Conservation (phyloP, 495 filamentous ascomycete genomes). For the Neurospora discreta region DNA sequence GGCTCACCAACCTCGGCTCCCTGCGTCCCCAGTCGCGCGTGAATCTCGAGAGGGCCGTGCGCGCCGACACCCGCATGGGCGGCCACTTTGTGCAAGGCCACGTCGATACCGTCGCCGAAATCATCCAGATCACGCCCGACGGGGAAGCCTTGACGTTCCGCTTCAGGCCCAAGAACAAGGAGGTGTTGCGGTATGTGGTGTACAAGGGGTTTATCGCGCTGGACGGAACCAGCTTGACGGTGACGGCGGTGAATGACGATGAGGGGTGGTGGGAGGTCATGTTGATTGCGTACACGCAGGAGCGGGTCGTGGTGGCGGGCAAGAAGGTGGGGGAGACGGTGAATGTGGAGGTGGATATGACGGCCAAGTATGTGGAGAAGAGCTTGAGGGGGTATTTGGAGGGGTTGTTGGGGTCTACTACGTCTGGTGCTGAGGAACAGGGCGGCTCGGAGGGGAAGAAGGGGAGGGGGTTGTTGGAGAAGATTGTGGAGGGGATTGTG, state of each 20-base stretch:
- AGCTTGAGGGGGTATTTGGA: slow-evolving; percentile 62
- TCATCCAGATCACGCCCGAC: slow-evolving; percentile 59
- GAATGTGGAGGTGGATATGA: slow-evolving; percentile 96
- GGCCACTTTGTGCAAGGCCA: slow-evolving; percentile 85
- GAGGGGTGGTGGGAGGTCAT: slow-evolving; percentile 84
- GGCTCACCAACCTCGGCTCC: slow-evolving; percentile 82
- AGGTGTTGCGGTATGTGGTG: slow-evolving; percentile 72
- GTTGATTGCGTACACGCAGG: slow-evolving; percentile 97
- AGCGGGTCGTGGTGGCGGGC: slow-evolving; percentile 69
- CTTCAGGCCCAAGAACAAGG: slow-evolving; percentile 56
- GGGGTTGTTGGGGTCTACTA: slow-evolving; percentile 13
- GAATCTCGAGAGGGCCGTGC: slow-evolving; percentile 90
- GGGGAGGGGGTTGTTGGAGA: slow-evolving; percentile 58
- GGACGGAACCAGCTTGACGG: slow-evolving; percentile 92
- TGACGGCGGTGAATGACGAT: slow-evolving; percentile 66
- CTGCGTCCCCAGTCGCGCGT: slow-evolving; percentile 46
- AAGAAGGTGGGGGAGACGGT: slow-evolving; percentile 80
- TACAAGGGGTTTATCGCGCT: slow-evolving; percentile 95
- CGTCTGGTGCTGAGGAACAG: no score
- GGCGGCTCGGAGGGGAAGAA: slow-evolving; percentile 19
- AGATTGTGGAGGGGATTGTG: slow-evolving; percentile 70
- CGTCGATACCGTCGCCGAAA: slow-evolving; percentile 76
- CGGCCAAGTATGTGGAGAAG: slow-evolving; percentile 99
- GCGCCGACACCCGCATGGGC: slow-evolving; percentile 79
- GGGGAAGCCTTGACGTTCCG: slow-evolving; percentile 80